phyloP scores from a whole-genome alignment of 768 basidiomycete genomes.

The Phaffia tasmanica region DNA sequence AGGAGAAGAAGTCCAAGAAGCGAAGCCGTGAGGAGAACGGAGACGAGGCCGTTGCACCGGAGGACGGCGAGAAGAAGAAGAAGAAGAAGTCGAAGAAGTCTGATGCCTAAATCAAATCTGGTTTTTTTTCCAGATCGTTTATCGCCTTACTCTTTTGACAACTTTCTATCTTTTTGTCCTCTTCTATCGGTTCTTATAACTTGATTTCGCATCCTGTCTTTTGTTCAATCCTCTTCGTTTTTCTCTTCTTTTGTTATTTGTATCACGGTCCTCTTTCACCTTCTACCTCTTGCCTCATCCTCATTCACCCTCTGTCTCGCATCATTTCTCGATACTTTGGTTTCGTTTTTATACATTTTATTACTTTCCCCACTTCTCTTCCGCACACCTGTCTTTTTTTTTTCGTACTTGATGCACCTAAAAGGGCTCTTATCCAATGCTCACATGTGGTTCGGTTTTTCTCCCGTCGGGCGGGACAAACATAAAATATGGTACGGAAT shows the following conservation, averaged over 20 bases:
- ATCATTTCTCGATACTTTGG: no score
- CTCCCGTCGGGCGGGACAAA: no score
- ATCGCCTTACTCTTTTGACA: not conserved
- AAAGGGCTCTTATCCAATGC: no score
- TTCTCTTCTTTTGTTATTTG: constrained; percentile 12
- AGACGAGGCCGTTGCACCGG: constrained; percentile 27
- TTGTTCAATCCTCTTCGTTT: constrained; percentile 9
- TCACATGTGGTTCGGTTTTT: no score
- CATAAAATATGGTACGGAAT: no score
- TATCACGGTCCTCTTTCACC: constrained; percentile 7
- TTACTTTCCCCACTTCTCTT: not conserved
- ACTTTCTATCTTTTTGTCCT: no score
- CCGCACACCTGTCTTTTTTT: constrained; percentile 9
- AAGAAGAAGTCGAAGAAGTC: constrained; percentile 41
- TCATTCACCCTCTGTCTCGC: not conserved
- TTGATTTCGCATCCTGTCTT: not conserved
- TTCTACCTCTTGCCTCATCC: not conserved
- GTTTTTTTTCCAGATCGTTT: not conserved
- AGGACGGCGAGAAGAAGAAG: constrained; percentile 30
- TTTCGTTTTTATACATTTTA: no score
- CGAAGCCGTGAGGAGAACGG: constrained; percentile 34
- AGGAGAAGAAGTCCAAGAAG: constrained; percentile 40
- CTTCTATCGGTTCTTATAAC: no score
- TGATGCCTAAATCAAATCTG: constrained; percentile 26
- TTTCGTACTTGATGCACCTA: not conserved